Percentiles rank a stretch among this genome's conserved stretches.
Conservation (phyloP, 768 basidiomycete species). For the button mushroom (Agaricus bisporus) region DNA sequence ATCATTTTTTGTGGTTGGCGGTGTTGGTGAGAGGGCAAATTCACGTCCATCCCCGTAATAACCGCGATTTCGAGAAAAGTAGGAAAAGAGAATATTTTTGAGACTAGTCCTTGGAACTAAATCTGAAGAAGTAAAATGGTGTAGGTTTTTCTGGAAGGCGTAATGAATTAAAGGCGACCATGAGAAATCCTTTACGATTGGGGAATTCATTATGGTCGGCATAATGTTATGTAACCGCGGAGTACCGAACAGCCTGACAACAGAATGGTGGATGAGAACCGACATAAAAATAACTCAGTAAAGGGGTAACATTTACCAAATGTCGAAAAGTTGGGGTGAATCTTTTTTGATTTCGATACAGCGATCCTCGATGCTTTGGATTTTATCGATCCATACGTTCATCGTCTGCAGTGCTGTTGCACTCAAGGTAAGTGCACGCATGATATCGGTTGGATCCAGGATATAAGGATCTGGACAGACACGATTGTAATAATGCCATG, state of each 20-base stretch:
- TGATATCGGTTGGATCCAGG: slow-evolving; percentile 20
- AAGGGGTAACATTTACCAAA: slow-evolving; percentile 34
- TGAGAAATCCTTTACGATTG: slow-evolving; percentile 43
- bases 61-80: slow-evolving; percentile 7
- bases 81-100: slow-evolving; percentile 14
- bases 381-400: slow-evolving; percentile 38
- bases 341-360: slow-evolving; percentile 42
- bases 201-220: slow-evolving; percentile 38
- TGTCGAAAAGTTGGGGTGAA: slow-evolving; percentile 41
- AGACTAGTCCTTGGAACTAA: background rate
- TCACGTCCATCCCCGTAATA: background rate
- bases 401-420: slow-evolving; percentile 31
- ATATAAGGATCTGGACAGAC: slow-evolving; percentile 36
- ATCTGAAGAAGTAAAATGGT: slow-evolving; percentile 25
- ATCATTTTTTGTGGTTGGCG: background rate
- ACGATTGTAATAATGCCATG: slow-evolving; percentile 35
- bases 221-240: slow-evolving; percentile 38
- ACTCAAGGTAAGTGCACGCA: slow-evolving; percentile 13
- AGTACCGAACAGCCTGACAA: slow-evolving; percentile 45
- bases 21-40: background rate
- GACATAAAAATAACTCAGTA: background rate
- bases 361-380: slow-evolving; percentile 34
- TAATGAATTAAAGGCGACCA: slow-evolving; percentile 58
- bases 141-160: slow-evolving; percentile 41
- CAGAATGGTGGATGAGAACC: background rate